Percentiles rank a stretch among this genome's conserved stretches.
Conservation (phyloP, 2,329 filamentous ascomycete genomes). For the Claviceps sp. region DNA sequence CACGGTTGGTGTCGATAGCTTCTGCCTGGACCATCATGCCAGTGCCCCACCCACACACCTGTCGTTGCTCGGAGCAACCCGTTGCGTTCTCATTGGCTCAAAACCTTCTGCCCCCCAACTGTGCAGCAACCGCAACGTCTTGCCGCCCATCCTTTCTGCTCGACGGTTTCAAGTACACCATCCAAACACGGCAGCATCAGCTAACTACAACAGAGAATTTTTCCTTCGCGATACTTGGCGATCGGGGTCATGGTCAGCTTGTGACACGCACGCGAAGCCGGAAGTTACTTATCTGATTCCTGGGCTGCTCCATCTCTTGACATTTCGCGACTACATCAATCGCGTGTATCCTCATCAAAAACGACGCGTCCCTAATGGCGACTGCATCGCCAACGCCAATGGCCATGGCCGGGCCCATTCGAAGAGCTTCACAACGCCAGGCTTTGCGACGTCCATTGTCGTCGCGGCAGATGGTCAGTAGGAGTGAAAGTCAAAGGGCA, state of each 20-base stretch:
- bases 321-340: neutral
- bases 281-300: neutral
- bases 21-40: neutral
- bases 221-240: conserved; percentile 11
- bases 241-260: conserved; percentile 23
- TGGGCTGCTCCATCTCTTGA: conserved; percentile 11
- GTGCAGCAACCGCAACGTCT: neutral
- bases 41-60: neutral
- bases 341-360: conserved; percentile 4
- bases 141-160: conserved; percentile 5
- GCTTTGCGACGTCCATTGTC: conserved; percentile 37
- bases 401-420: conserved; percentile 33
- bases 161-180: conserved; percentile 6
- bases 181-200: conserved; percentile 21
- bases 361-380: conserved; percentile 27
- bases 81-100: conserved; percentile 17
- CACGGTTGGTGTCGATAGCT: neutral
- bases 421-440: conserved; percentile 44
- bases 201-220: conserved; percentile 9
- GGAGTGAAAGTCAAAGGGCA: conserved; percentile 32
- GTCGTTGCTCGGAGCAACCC: conserved; percentile 20
- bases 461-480: conserved; percentile 30
- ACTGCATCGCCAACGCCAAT: conserved; percentile 43
- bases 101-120: conserved; percentile 15
- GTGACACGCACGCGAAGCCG: conserved; percentile 24